Base-by-base conservation (phyloP, 2,329 filamentous ascomycete genomes). In the Ophidiomyces ophidiicola region DNA sequence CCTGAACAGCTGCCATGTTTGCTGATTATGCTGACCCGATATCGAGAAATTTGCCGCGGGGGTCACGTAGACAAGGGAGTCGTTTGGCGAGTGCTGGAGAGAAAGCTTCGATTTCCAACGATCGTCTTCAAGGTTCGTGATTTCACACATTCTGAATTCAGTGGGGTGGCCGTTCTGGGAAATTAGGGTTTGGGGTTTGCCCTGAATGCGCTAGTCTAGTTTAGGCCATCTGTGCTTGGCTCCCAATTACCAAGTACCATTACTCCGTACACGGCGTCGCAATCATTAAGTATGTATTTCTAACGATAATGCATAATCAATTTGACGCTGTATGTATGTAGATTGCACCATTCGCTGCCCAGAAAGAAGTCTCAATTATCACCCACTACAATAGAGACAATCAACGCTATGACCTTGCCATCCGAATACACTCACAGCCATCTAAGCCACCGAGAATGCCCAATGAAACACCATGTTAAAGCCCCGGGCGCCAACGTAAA, bases 1-100 rank as follows among this genome's bases (percentile, higher is more conserved):
- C 64, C 58, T 68, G 66, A 53, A 61, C 57, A 58, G 65, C 62
- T 53, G 66, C 63, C 66, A 69, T 69, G 53, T 53, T 65, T 61
- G 57, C 57, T 56, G 53, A 56, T 48, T 51, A 49, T 52, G 44
- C 53, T 50, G 48, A 53, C 32, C 40, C 33, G 11, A 31, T 35
- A 20, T 43, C 29, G 29, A 40, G 30, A 32, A 39, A 39, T 41
- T 39, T 36, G 39, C 34, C 32, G 41, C 15, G 42, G 28, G 15
- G 32, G 10, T 32, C 24, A 37, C 23, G 34, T 28, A 31, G 25
- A 25, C 29, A 15, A 17, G 17, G 21, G 24, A 20, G 39, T 41
- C 31, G 38, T 37, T 33, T 36, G 43, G 31, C 30, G 36, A 41
- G 32, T 10, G 38, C 39, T 29, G 39, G 14, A 24, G 20, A 30